Conservation (phyloP, 2,329 filamentous ascomycete genomes). For the Claviceps maximensis region DNA sequence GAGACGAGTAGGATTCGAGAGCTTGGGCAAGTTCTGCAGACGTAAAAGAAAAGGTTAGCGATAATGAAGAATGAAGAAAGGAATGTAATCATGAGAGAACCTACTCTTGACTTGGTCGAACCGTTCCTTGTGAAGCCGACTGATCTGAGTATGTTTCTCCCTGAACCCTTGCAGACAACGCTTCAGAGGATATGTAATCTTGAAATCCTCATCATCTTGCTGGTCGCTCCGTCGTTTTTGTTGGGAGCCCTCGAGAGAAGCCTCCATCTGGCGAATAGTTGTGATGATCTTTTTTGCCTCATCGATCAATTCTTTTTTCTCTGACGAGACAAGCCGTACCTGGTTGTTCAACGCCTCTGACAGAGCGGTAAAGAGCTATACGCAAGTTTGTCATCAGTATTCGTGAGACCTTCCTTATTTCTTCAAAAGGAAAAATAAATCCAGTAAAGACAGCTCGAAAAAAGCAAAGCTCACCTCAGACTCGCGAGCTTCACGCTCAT, state of each 20-base stretch:
- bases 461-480: conserved; percentile 49
- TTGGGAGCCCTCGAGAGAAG: conserved; percentile 67
- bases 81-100: conserved; percentile 15
- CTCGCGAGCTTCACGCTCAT: conserved; percentile 84
- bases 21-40: conserved; percentile 73
- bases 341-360: conserved; percentile 89
- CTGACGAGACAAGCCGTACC: conserved; percentile 66
- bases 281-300: conserved; percentile 78
- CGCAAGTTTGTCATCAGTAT: background rate
- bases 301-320: conserved; percentile 84
- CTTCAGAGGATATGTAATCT: conserved; percentile 71
- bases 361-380: conserved; percentile 75
- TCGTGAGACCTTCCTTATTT: too few relatives aligned
- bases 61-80: background rate
- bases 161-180: conserved; percentile 68
- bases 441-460: background rate
- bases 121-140: conserved; percentile 74
- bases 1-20: conserved; percentile 89
- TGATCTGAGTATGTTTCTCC: conserved; percentile 72
- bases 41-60: background rate
- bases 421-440: too few relatives aligned
- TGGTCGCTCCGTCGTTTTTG: conserved; percentile 41
- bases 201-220: conserved; percentile 53
- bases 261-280: conserved; percentile 85
- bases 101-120: conserved; percentile 91